Percentiles rank a stretch among this genome's conserved stretches.
These are phyloP conservation scores for Kingdonia uniflora DNA, from an alignment of 164 flowering plant species.

Conservation along the genomic window DNA sequence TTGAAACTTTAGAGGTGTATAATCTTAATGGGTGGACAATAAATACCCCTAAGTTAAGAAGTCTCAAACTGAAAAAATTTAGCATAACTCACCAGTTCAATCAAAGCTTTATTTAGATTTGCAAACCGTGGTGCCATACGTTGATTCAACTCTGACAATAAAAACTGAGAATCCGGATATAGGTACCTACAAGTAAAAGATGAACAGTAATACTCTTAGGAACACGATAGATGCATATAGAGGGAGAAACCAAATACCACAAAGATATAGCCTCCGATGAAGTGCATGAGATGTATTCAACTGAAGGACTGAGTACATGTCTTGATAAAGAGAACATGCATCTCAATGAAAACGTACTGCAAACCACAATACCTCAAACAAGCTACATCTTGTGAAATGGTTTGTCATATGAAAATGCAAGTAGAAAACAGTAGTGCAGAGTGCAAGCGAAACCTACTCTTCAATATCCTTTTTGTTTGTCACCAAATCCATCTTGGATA, in stretches of 20 bases:
- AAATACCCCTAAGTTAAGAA: no score
- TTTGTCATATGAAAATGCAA: background rate
- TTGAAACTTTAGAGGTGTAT: no score
- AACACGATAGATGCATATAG: background rate
- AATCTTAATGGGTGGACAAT: no score
- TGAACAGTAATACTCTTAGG: background rate
- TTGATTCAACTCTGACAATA: conserved; percentile 71
- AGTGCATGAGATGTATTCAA: no score
- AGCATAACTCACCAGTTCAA: conserved; percentile 56
- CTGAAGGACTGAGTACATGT: no score
- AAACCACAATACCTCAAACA: no score
- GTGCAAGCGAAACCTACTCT: conserved; percentile 34
- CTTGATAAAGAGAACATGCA: no score
- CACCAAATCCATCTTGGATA: conserved; percentile 96
- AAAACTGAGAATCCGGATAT: conserved; percentile 60
- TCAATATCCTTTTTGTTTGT: conserved; percentile 61
- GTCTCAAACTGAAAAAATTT: no score
- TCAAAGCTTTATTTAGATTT: conserved; percentile 74
- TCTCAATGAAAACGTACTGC: no score
- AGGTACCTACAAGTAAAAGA: conserved; percentile 37
- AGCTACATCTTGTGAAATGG: no score
- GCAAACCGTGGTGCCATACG: conserved; percentile 84
- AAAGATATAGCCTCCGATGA: background rate
- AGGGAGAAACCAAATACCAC: background rate
- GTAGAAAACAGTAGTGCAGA: conserved; percentile 2